These are phyloP conservation scores for Venturiaceae sp. DNA, from an alignment of 2,329 filamentous ascomycete species.

Conservation along the genomic window DNA sequence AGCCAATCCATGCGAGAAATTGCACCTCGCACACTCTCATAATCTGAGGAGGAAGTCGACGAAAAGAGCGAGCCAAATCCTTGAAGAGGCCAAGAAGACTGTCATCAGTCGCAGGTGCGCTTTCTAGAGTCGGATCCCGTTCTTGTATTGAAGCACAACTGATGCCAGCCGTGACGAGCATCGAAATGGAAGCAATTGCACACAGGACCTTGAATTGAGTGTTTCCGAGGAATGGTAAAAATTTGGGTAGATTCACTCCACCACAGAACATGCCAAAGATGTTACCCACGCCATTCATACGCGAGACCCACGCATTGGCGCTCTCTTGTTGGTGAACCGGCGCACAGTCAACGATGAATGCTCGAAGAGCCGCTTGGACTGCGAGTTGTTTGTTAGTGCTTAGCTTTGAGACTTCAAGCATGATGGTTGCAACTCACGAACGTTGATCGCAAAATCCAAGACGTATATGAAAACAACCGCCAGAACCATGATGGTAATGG, in stretches of 20 bases:
- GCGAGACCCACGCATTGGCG: constrained; percentile 89
- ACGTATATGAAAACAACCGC: constrained; percentile 84
- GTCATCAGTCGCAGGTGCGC: constrained; percentile 47
- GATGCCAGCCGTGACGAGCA: constrained; percentile 59
- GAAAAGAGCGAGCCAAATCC: constrained; percentile 66
- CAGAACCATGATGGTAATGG: constrained; percentile 59
- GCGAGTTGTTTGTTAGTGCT: constrained; percentile 9
- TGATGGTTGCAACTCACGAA: constrained; percentile 47
- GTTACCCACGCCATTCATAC: constrained; percentile 78
- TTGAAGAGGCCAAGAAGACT: constrained; percentile 73
- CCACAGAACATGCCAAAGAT: constrained; percentile 85
- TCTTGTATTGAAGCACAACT: constrained; percentile 64
- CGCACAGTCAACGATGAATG: constrained; percentile 88
- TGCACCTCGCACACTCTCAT: constrained; percentile 59
- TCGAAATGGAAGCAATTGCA: constrained; percentile 67
- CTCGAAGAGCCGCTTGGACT: constrained; percentile 85
- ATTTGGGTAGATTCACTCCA: constrained; percentile 66
- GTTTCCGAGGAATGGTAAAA: constrained; percentile 70
- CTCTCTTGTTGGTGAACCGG: constrained; percentile 88
- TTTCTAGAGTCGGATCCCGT: constrained; percentile 68
- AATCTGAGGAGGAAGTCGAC: constrained; percentile 71
- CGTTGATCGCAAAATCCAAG: constrained; percentile 91
- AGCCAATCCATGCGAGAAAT: constrained; percentile 80
- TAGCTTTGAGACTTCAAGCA: neutral
- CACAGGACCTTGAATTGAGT: constrained; percentile 92